These are phyloP conservation scores for Globisporangium uncinulatum DNA, from an alignment of 352 stramenopile species.

Conservation along the genomic window DNA sequence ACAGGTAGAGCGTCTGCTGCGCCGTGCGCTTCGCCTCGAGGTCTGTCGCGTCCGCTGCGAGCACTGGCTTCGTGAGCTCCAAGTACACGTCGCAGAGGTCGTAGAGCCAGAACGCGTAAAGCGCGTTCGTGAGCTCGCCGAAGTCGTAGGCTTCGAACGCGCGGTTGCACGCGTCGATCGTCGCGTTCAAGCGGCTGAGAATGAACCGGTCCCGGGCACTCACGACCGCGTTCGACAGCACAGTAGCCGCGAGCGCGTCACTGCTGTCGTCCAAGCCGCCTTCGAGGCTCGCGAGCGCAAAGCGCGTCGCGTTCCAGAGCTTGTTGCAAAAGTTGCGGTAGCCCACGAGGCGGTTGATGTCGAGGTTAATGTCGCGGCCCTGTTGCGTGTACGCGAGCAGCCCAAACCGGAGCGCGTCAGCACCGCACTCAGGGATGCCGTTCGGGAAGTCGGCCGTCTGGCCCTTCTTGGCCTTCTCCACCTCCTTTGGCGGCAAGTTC, in stretches of 20 bases:
- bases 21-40: conserved; percentile 66
- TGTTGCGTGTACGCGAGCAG: conserved; percentile 94
- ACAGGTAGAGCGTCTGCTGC: conserved; percentile 83
- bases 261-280: conserved; percentile 47
- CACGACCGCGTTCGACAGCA: conserved; percentile 65
- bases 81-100: conserved; percentile 99
- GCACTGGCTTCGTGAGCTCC: conserved; percentile 98
- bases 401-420: conserved; percentile 98
- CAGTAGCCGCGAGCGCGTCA: conserved; percentile 45
- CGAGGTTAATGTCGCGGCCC: conserved; percentile 98
- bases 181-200: conserved; percentile 74
- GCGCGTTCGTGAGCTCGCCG: conserved; percentile 90
- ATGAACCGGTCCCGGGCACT: conserved; percentile 74
- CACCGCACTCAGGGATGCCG: conserved; percentile 98
- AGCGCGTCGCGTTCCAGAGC: conserved; percentile 99
- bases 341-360: conserved; percentile 98
- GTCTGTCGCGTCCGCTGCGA: conserved; percentile 63
- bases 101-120: conserved; percentile 99
- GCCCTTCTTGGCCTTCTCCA: conserved; percentile 97
- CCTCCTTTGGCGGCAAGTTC: conserved; percentile 97
- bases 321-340: conserved; percentile 99
- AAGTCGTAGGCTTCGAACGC: conserved; percentile 95
- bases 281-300: conserved; percentile 96
- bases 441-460: conserved; percentile 97
- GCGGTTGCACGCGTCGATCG: conserved; percentile 69